Evolutionary conservation across 257 asterid genomes (phyloP), one percentile per base, ranked within the genome.

Genomic region (Przewalskia tangutica): DNA sequence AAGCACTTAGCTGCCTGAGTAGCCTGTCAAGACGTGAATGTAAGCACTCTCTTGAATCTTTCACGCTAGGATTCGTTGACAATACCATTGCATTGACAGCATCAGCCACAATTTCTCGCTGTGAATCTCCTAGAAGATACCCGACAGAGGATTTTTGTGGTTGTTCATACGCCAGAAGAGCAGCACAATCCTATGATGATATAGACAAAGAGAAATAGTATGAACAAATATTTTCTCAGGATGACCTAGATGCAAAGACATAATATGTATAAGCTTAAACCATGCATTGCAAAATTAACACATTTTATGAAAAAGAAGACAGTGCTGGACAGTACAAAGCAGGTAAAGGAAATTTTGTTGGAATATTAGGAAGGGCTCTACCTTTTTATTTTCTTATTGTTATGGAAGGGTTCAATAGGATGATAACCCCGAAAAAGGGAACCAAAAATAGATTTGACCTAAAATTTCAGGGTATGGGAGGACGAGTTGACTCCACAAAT

Each of bases 91-190:
- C 92, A 46, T 94, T 95, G 70, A 93, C 92, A 32, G 98, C 97
- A 89, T 95, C 99, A 9, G 99, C 99, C 87, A 93, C 93, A 66
- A 93, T 90, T 81, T 93, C 99, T 55, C 95, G 89, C 83, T 94
- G 99, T 44, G 97, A 82, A 38, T 93, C 93, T 70, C 84, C 89
- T 62, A 94, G 93, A 78, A 95, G 94, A 87, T 95, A 95, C 80
- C 97, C 99, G 32, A 95, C 95, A 7, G 92, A 86, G 48, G 94
- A 91, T 79, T 86, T 86, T 78, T 85, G 85, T 50, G 99, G 98
- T 65, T 91, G 87, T 80, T 91, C 97, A 42, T 92, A 94, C 12
- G 97, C 99, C 85, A 95, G 86, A 83, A 95, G 88, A 65, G 97
- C 94, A 80, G 97, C 97, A 86, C 98, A 95, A 65, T 95, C 99